Base-by-base conservation (phyloP, 129 eudicot species). In the Chrysanthemum makinoi region DNA sequence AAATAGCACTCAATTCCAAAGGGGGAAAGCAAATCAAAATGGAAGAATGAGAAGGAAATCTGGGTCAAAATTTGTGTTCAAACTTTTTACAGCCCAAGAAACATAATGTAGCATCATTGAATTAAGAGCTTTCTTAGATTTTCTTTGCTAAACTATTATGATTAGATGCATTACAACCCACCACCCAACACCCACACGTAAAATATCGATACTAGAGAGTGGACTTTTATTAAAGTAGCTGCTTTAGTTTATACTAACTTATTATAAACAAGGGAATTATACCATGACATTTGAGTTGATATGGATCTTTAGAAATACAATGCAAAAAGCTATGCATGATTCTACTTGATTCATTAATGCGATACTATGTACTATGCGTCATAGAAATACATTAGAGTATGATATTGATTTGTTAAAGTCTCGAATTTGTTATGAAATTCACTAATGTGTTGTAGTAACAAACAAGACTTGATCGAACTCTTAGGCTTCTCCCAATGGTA, bases 1-100 rank as follows among this genome's bases (percentile, higher is more conserved):
- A 66, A 77, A 72, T 62, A 75, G 81, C 84, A 89, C 86, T 84
- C 86, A 72, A 80, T 75, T 79, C 75, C 66, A 73, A 83, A 80
- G 74, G 47, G 74, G 79, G 78, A 79, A 84, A 81, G 75, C 82
- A 86, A 82, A 89, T 89, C 88, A 79, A 89, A 82, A 83, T 82
- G 83, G 93, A 89, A 82, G 80, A 74, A 86, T 82, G 90, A 74
- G 85, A 79, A 84, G 77, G 82, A 87, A 81, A 89, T 86, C 87
- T 77, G 48, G 80, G 87, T 86, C 89, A 86, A 84, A 60, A 82
- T 62, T 78, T 75, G 81, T 71, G 81, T 86, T 88, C 85, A 85
- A 88, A 71, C 79, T 78, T 85, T 75, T 82, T 80, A 82, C 79
- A 75, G 73, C 95, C 77, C 90, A 79, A 73, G 82, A 75, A 78